These are phyloP conservation scores for Arabis hirsuta DNA, from an alignment of 345 rosid genomes.

Conservation along the genomic window DNA sequence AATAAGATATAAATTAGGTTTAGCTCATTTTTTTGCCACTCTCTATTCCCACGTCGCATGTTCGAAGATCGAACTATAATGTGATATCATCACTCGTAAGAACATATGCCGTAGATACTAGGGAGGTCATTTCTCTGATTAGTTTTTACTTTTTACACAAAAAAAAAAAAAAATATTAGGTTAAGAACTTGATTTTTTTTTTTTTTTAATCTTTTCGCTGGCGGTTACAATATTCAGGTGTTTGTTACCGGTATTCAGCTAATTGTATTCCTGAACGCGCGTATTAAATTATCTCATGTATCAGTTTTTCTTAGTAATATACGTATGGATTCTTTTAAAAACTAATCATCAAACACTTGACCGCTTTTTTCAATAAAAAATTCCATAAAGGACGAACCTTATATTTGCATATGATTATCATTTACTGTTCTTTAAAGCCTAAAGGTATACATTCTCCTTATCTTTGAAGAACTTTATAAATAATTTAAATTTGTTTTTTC, in stretches of 20 bases:
- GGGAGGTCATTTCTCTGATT: neutral
- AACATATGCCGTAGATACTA: too few relatives aligned
- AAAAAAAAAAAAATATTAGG: neutral
- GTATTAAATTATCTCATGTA: constrained; percentile 5
- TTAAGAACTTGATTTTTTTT: constrained; percentile 2
- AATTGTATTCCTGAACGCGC: too few relatives aligned
- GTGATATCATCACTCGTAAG: too few relatives aligned
- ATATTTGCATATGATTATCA: constrained; percentile 35
- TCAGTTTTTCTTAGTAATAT: neutral
- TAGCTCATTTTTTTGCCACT: too few relatives aligned
- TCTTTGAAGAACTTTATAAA: constrained; percentile 23
- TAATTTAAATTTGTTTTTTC: neutral
- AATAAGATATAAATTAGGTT: too few relatives aligned
- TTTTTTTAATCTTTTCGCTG: neutral
- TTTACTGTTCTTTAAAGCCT: constrained; percentile 37
- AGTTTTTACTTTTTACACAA: neutral
- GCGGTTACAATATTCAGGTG: neutral
- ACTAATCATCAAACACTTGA: constrained; percentile 40
- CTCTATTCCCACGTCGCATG: too few relatives aligned
- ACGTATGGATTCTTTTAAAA: constrained; percentile 27
- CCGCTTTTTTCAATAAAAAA: constrained; percentile 1
- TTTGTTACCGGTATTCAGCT: too few relatives aligned
- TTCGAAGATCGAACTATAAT: too few relatives aligned
- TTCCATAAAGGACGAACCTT: constrained; percentile 27
- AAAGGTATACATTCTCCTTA: constrained; percentile 35